Base-by-base conservation (phyloP, 2,329 filamentous ascomycete genomes). In the Xylaria sp. region DNA sequence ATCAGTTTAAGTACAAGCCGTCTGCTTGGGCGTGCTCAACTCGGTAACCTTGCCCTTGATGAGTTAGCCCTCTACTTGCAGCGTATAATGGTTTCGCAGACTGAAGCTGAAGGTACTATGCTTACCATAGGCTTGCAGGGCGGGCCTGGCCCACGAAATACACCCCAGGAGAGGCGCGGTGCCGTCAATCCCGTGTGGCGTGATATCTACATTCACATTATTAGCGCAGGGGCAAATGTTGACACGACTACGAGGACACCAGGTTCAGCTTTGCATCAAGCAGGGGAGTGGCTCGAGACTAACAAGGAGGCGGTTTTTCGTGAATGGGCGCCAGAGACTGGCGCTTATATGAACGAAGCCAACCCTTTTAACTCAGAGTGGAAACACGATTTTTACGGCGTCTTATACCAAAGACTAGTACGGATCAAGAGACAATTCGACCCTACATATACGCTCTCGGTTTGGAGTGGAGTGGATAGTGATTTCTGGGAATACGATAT, bases 361-460 rank as follows among this genome's bases (percentile, higher is more conserved):
- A 55, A 55, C 32, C 53, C 53, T 8, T 55, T 55, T n/a, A 21
- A 55, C 53, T 12, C 12, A 5, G 12, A 55, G 53, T 55, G 53
- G 53, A 19, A 55, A 14, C 53, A 55, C n/a, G 32, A 55, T 8
- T 55, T 55, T 14, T 55, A 55, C 12, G 53, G 53, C 14, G 9
- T 9, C 6, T n/a, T 4, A 4, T 55, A 55, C 53, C 14, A 55
- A 6, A 55, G 53, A 8, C 53, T 55, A 3, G 53, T 55, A 21
- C 30, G 24, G 53, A 55, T 55, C 53, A 55, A 55, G 19, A 55
- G 53, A 17, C 6, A 55, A 12, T 55, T n/a, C 53, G 53, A 55
- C 34, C 53, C 53, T 7, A 55, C 53, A 11, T 55, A 55, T 55
- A 55, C 53, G n/a, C 53, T 55, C 53, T 55, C 53, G 6, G 53